Percentiles rank a stretch among this genome's conserved stretches.
Evolutionary conservation across 2,329 filamentous ascomycete genomes (phyloP).

Genomic region (Nigrograna mackinnonii): DNA sequence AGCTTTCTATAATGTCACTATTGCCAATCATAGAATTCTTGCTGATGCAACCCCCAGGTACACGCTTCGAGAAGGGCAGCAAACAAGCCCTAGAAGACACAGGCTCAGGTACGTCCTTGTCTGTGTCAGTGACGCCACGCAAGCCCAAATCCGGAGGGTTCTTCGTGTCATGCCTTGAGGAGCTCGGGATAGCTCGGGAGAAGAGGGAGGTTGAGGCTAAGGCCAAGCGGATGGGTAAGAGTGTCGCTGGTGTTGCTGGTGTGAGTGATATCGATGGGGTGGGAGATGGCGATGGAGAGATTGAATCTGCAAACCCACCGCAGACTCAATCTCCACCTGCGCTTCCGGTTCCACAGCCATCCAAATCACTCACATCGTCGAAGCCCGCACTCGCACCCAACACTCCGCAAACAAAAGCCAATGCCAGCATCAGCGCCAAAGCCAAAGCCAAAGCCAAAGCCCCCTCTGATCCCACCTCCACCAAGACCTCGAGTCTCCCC

Average conservation of each 20-base stretch:
- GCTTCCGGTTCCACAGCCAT: neutral
- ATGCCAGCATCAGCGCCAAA: neutral
- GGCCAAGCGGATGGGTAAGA: too few species aligned
- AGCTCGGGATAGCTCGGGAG: slow-evolving; percentile 23
- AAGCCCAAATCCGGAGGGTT: slow-evolving; percentile 27
- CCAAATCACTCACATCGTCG: neutral
- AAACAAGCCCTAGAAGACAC: slow-evolving; percentile 31
- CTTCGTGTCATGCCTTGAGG: slow-evolving; percentile 26
- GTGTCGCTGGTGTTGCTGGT: too few species aligned
- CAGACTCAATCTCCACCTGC: slow-evolving; percentile 1
- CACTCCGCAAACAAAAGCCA: slow-evolving; percentile 5
- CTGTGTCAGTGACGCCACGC: slow-evolving; percentile 7
- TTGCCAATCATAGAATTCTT: slow-evolving; percentile 13
- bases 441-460: neutral
- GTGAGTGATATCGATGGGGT: too few species aligned
- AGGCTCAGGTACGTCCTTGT: slow-evolving; percentile 41
- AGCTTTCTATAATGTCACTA: too few species aligned
- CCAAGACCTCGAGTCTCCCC: slow-evolving; percentile 1
- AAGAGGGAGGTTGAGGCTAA: too few species aligned
- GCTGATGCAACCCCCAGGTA: too few species aligned
- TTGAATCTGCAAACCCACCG: neutral
- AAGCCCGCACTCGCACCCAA: neutral
- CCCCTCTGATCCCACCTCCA: neutral
- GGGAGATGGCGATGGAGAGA: too few species aligned
- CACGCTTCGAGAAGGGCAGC: slow-evolving; percentile 34